Evolutionary conservation across 1,284 basidiomycete species (phyloP), one percentile per base, ranked within the genome.

Genomic region (Polyporus tsugae): DNA sequence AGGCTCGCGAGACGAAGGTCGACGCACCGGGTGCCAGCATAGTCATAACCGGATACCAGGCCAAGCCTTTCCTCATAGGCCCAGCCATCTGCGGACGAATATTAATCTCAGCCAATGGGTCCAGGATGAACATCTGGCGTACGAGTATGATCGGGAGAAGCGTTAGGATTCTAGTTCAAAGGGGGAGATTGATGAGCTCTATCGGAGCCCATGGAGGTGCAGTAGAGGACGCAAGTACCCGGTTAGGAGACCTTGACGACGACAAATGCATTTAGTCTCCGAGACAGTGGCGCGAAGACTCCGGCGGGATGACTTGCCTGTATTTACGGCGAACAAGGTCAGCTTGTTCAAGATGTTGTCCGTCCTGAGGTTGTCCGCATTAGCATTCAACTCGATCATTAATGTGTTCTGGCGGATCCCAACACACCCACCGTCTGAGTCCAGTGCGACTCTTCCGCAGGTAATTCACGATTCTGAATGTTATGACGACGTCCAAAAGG

Each of bases 391-490:
- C 13, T 19, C 19, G 19, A 5, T 33, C 25, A 19, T 35, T n/a
- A 19, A 19, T 35, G 17, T 58, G 35, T 36, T 9, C 55, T 15
- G 25, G 11, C 29, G 29, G 29, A 29, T 29, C 29, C 29, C 2
- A 29, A 29, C 29, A 11, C 15, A 63, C n/a, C 6, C 15, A 64
- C 63, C 29, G 29, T 29, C 39, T 57, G 39, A 64, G 58, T 4
- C 63, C 63, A 22, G 63, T 64, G 29, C 63, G 63, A 22, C 39
- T 64, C 10, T 22, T 44, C 52, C 52, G 49, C 13, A 63, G 17
- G 38, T 63, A 55, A 7, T 41, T 9, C 2, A 63, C 62, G 7
- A 63, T 22, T 7, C 19, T n/a, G 35, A 41, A 22, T 15, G 62
- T 63, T 25, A 63, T 39, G 36, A 53, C 53, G 17, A 41, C 9